phyloP scores from a whole-genome alignment of 2,329 filamentous ascomycete species.

The Aspergillus sojae region DNA sequence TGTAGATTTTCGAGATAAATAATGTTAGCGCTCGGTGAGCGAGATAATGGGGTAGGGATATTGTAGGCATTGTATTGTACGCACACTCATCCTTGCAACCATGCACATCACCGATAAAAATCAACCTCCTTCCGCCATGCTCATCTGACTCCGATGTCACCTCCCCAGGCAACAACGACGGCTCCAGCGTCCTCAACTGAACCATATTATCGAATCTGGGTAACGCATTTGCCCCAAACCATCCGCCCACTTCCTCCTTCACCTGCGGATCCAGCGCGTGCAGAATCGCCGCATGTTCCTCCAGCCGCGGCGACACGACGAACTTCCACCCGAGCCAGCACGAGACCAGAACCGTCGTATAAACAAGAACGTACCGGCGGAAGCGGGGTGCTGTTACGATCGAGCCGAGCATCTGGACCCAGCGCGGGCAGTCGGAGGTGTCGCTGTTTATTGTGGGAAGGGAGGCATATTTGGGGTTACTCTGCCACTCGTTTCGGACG shows the following conservation, averaged over 20 bases:
- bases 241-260: constrained; percentile 33
- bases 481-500: constrained; percentile 44
- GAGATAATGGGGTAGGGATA: not conserved
- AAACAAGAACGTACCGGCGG: constrained; percentile 42
- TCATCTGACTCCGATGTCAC: constrained; percentile 10
- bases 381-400: constrained; percentile 45
- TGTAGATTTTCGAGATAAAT: constrained; percentile 20
- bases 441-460: constrained; percentile 22
- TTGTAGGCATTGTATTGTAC: constrained; percentile 16
- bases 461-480: constrained; percentile 25
- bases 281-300: constrained; percentile 34
- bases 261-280: constrained; percentile 34
- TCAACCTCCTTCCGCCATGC: constrained; percentile 59
- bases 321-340: constrained; percentile 38
- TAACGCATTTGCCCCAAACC: constrained; percentile 52
- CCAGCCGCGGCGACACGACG: constrained; percentile 33
- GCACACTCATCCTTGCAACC: constrained; percentile 73
- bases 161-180: constrained; percentile 47
- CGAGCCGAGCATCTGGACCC: constrained; percentile 31
- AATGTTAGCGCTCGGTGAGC: not conserved
- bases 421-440: constrained; percentile 22
- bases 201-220: constrained; percentile 54
- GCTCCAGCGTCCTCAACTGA: constrained; percentile 54
- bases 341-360: constrained; percentile 34
- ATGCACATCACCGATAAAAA: constrained; percentile 91